Conservation (phyloP, 345 rosid species). For the Syzygium aromaticum region DNA sequence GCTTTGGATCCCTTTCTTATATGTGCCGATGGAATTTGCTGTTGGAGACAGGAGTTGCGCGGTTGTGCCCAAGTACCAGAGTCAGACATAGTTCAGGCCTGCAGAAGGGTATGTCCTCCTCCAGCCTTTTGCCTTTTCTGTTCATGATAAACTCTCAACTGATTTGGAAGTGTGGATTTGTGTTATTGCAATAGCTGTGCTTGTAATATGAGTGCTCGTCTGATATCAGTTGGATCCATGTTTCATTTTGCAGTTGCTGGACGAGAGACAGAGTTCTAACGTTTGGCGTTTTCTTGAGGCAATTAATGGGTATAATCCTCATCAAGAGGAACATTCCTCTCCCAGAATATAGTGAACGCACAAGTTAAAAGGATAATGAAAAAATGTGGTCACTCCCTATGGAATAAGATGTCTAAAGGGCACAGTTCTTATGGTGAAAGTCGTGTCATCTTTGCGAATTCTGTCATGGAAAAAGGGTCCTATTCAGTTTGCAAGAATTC, state of each 20-base stretch:
- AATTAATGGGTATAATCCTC: conserved; percentile 50
- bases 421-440: background rate
- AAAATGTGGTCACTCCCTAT: background rate
- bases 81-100: conserved; percentile 66
- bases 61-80: conserved; percentile 75
- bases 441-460: background rate
- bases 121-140: background rate
- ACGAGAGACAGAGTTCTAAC: conserved; percentile 70
- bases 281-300: conserved; percentile 89
- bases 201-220: background rate
- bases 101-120: conserved; percentile 64
- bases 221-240: background rate
- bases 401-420: background rate
- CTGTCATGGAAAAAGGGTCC: background rate
- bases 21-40: background rate
- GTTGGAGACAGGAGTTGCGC: conserved; percentile 61
- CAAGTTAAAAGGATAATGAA: background rate
- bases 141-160: background rate
- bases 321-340: background rate
- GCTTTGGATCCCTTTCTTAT: background rate
- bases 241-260: conserved; percentile 50
- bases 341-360: background rate
- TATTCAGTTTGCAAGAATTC: background rate
- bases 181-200: background rate
- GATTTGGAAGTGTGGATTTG: background rate